Conservation (phyloP, 1,284 basidiomycete species). For the Ustilago trichophora region DNA sequence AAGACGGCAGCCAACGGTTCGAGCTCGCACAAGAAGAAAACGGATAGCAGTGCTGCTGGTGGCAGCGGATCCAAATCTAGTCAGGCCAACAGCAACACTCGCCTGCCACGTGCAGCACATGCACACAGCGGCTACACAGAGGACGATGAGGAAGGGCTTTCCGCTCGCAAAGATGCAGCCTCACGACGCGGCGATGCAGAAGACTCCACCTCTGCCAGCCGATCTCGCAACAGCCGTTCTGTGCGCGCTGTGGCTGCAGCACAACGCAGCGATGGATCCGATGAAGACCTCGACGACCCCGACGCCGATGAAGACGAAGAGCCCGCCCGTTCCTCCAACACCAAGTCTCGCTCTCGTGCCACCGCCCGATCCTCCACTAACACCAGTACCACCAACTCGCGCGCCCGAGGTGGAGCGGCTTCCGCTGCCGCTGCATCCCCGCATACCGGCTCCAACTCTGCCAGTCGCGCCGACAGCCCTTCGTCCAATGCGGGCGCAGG, state of each 20-base stretch:
- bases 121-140: constrained; percentile 39
- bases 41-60: constrained; percentile 14
- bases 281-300: constrained; percentile 37
- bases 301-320: constrained; percentile 39
- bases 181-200: constrained; percentile 20
- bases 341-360: constrained; percentile 18
- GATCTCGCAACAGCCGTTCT: constrained; percentile 30
- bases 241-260: constrained; percentile 22
- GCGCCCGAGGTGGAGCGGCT: constrained; percentile 22
- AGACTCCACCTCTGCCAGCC: constrained; percentile 14
- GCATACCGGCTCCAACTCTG: constrained; percentile 28
- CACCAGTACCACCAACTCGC: constrained; percentile 10
- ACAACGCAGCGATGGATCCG: constrained; percentile 42
- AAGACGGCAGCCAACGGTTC: constrained; percentile 37
- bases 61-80: constrained; percentile 26
- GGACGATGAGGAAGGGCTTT: constrained; percentile 41
- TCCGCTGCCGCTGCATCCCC: constrained; percentile 29
- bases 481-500: constrained; percentile 24
- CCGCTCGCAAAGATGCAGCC: constrained; percentile 26
- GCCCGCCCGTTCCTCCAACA: constrained; percentile 6
- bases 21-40: constrained; percentile 37
- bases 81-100: constrained; percentile 30
- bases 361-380: too few species aligned
- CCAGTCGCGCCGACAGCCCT: constrained; percentile 30
- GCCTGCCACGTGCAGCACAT: constrained; percentile 42